These are phyloP conservation scores for Cephaloascus albidus DNA, from an alignment of 805 yeast genomes.

Conservation along the genomic window DNA sequence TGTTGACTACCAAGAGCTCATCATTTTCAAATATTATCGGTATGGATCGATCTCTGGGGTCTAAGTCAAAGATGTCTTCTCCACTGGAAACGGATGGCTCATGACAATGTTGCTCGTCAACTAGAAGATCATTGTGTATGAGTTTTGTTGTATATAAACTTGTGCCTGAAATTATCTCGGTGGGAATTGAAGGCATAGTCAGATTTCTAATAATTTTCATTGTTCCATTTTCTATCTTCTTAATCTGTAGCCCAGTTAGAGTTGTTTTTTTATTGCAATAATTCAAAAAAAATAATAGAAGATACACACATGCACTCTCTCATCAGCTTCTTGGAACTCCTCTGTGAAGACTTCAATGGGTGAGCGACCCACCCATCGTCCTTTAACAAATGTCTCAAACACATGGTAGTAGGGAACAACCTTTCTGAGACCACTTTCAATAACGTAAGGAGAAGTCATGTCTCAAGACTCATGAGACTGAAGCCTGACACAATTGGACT, in stretches of 20 bases:
- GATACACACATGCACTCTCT: background rate
- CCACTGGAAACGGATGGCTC: slow-evolving; percentile 28
- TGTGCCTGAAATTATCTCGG: background rate
- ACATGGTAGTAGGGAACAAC: slow-evolving; percentile 9
- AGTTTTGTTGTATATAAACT: background rate
- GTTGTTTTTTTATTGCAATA: background rate
- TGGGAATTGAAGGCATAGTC: background rate
- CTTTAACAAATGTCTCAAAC: slow-evolving; percentile 9
- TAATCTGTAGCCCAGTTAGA: background rate
- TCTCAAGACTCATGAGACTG: no score
- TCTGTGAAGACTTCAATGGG: slow-evolving; percentile 5
- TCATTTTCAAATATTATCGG: slow-evolving; percentile 24
- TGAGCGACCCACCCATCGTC: slow-evolving; percentile 7
- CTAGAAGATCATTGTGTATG: background rate
- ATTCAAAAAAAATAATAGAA: no score
- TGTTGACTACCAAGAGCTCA: slow-evolving; percentile 32
- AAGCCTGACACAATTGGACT: no score
- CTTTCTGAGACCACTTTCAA: slow-evolving; percentile 5
- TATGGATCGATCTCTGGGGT: slow-evolving; percentile 4
- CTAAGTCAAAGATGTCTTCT: slow-evolving; percentile 2
- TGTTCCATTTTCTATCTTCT: background rate
- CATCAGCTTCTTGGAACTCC: slow-evolving; percentile 4
- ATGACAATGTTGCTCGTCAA: slow-evolving; percentile 25
- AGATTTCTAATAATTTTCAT: background rate
- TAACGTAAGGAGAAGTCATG: background rate